phyloP scores from a whole-genome alignment of 1,284 basidiomycete genomes.

The Ustilago nuda region DNA sequence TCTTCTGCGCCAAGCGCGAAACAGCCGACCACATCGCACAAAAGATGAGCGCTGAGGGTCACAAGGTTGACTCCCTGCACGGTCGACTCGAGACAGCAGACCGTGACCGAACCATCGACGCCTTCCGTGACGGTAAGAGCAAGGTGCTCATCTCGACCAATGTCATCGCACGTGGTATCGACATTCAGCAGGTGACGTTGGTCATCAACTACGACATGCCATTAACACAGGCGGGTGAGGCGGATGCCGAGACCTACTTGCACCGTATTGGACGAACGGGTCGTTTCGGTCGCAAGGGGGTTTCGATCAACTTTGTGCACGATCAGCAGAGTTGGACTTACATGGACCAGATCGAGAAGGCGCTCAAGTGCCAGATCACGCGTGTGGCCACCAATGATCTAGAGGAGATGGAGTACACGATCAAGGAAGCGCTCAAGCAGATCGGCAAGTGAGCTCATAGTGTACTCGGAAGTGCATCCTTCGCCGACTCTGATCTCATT shows the following conservation, averaged over 20 bases:
- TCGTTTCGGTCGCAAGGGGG: constrained; percentile 67
- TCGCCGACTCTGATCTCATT: not conserved
- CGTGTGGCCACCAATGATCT: constrained; percentile 65
- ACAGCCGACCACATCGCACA: constrained; percentile 92
- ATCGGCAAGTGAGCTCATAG: constrained; percentile 34
- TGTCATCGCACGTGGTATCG: constrained; percentile 97
- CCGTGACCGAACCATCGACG: constrained; percentile 92
- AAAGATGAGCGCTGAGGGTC: constrained; percentile 91
- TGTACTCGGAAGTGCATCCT: not conserved
- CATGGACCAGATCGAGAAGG: constrained; percentile 67
- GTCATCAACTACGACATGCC: constrained; percentile 92
- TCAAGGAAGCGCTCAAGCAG: constrained; percentile 65
- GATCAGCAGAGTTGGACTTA: constrained; percentile 62
- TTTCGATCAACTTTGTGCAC: constrained; percentile 69
- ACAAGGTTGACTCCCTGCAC: constrained; percentile 95
- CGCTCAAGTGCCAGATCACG: constrained; percentile 63
- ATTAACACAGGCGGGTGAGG: constrained; percentile 73
- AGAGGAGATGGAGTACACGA: constrained; percentile 68
- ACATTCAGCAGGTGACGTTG: constrained; percentile 94
- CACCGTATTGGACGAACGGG: constrained; percentile 84
- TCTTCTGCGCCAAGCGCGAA: constrained; percentile 83
- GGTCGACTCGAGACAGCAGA: constrained; percentile 90
- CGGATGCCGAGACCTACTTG: constrained; percentile 96
- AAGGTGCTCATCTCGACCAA: constrained; percentile 99
- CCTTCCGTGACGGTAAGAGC: constrained; percentile 93